A percentile compares a stretch with the other conserved stretches of the same genome.
Evolutionary conservation across 306 rosid genomes (phyloP).

Genomic region (Argentina anserina): DNA sequence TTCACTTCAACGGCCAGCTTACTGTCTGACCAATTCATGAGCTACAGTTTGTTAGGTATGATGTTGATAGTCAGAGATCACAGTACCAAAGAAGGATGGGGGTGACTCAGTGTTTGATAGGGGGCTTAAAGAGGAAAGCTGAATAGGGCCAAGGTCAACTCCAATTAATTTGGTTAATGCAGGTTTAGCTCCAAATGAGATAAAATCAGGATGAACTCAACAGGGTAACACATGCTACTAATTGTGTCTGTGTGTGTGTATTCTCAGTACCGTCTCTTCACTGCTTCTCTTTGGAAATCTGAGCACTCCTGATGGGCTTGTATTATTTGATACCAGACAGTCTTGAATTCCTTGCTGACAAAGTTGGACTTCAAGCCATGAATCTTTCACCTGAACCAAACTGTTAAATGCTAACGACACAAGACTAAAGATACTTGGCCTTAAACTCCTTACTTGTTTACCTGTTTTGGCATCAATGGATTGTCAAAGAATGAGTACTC

Average conservation of each 20-base stretch:
- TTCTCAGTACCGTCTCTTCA: constrained; percentile 68
- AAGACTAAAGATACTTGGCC: not conserved
- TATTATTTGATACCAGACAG: constrained; percentile 53
- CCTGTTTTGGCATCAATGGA: constrained; percentile 73
- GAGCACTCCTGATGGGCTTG: constrained; percentile 48
- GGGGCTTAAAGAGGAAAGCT: not conserved
- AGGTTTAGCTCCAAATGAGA: not conserved
- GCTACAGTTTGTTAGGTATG: not conserved
- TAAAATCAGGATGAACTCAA: not conserved
- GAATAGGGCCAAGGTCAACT: not conserved
- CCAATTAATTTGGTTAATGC: not conserved
- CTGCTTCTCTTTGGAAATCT: constrained; percentile 83
- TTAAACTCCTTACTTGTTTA: constrained; percentile 23
- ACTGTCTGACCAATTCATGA: not conserved
- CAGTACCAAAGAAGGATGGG: not conserved
- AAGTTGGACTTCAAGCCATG: constrained; percentile 87
- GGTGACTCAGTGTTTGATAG: not conserved
- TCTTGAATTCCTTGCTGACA: constrained; percentile 61
- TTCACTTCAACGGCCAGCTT: not conserved
- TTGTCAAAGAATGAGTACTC: constrained; percentile 90
- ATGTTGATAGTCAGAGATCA: not conserved
- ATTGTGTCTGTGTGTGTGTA: not conserved
- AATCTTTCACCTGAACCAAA: constrained; percentile 66
- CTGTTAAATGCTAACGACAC: constrained; percentile 9
- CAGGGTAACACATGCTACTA: not conserved